Percentiles rank a stretch among this genome's conserved stretches.
phyloP scores from a whole-genome alignment of 2,329 filamentous ascomycete genomes.

The Fusarium sp. region DNA sequence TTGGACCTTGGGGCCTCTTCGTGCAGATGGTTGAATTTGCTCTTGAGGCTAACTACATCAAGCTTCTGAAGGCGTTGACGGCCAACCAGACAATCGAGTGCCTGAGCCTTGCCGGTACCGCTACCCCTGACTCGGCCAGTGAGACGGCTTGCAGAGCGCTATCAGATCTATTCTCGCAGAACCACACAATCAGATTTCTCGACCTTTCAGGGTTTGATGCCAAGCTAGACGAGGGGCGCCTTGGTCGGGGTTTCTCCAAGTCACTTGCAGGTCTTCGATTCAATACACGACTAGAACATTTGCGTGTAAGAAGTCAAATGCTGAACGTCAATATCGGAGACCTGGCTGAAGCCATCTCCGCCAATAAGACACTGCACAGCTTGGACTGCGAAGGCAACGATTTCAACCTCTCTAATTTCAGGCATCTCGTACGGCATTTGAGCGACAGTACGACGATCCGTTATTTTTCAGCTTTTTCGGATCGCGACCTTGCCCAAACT shows the following conservation, averaged over 20 bases:
- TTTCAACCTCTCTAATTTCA: slow-evolving; percentile 65
- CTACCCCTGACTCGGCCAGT: slow-evolving; percentile 61
- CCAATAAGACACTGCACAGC: slow-evolving; percentile 62
- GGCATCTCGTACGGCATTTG: slow-evolving; percentile 60
- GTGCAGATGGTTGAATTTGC: slow-evolving; percentile 70
- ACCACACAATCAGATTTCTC: slow-evolving; percentile 64
- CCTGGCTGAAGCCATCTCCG: slow-evolving; percentile 62
- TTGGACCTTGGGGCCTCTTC: slow-evolving; percentile 63
- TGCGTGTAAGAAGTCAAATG: slow-evolving; percentile 68
- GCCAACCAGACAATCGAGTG: slow-evolving; percentile 64
- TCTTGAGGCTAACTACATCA: slow-evolving; percentile 64
- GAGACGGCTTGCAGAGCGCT: slow-evolving; percentile 62
- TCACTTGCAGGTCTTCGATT: slow-evolving; percentile 61
- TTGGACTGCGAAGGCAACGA: slow-evolving; percentile 68
- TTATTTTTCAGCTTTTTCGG: slow-evolving; percentile 59
- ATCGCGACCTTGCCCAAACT: slow-evolving; percentile 52
- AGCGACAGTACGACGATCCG: slow-evolving; percentile 58
- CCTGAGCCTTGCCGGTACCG: slow-evolving; percentile 67
- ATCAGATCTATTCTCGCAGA: slow-evolving; percentile 64
- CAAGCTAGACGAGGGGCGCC: slow-evolving; percentile 68
- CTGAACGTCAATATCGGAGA: slow-evolving; percentile 66
- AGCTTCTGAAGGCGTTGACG: slow-evolving; percentile 63
- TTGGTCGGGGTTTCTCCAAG: slow-evolving; percentile 65
- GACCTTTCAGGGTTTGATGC: slow-evolving; percentile 69
- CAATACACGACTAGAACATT: slow-evolving; percentile 61